phyloP scores from a whole-genome alignment of 495 filamentous ascomycete species.

The Penicillium malachiteum region DNA sequence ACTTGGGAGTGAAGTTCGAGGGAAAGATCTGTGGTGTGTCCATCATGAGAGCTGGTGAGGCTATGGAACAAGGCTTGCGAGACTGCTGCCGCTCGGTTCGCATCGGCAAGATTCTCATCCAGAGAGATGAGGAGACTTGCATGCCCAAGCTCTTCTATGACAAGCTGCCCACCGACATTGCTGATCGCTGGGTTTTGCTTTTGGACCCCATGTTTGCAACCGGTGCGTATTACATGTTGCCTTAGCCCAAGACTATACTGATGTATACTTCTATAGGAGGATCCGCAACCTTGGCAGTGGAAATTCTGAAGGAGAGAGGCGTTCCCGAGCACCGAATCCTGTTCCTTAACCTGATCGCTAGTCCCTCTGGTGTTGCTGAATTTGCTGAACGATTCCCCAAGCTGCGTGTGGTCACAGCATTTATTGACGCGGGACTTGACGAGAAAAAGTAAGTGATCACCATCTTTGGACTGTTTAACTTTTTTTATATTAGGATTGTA shows the following conservation, averaged over 20 bases:
- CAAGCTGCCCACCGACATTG: slow-evolving; percentile 92
- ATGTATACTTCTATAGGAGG: slow-evolving; percentile 58
- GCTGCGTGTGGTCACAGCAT: slow-evolving; percentile 90
- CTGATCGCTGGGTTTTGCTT: slow-evolving; percentile 88
- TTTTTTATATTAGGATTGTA: slow-evolving; percentile 7
- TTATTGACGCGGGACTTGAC: slow-evolving; percentile 90
- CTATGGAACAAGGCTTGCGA: slow-evolving; percentile 95
- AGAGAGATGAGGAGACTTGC: slow-evolving; percentile 91
- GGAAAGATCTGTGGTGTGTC: slow-evolving; percentile 98
- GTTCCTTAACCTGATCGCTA: slow-evolving; percentile 94
- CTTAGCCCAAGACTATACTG: slow-evolving; percentile 4
- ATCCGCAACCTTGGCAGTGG: slow-evolving; percentile 93
- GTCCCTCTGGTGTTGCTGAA: slow-evolving; percentile 83
- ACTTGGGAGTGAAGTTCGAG: slow-evolving; percentile 90
- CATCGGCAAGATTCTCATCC: slow-evolving; percentile 97
- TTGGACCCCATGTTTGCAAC: slow-evolving; percentile 99
- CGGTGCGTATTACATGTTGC: slow-evolving; percentile 52
- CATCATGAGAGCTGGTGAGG: slow-evolving; percentile 96
- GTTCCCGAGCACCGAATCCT: slow-evolving; percentile 94
- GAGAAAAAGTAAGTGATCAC: slow-evolving; percentile 79
- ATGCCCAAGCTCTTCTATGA: slow-evolving; percentile 94
- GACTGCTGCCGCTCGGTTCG: slow-evolving; percentile 96
- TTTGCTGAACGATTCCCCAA: slow-evolving; percentile 93
- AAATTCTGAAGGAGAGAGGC: slow-evolving; percentile 81
- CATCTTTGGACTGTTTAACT: no score